Evolutionary conservation across 2,329 filamentous ascomycete species (phyloP).

Genomic region (Huntiella bhutanensis): DNA sequence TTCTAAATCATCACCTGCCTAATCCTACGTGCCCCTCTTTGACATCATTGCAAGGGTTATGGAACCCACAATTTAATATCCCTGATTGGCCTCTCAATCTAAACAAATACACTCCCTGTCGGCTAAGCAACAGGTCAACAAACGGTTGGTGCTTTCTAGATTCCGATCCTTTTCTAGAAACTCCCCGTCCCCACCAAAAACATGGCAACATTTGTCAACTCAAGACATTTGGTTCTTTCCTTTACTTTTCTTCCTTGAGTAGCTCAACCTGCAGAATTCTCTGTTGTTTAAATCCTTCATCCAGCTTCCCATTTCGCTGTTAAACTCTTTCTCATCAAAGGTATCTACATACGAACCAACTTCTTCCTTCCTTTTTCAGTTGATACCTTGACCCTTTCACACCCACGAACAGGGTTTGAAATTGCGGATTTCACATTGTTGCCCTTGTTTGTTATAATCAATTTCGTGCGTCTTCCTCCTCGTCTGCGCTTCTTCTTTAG

Average conservation of each 20-base stretch:
- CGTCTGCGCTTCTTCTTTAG: background rate
- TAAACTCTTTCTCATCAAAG: no score
- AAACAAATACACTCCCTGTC: background rate
- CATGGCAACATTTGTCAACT: no score
- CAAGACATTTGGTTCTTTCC: no score
- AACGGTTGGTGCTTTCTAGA: background rate
- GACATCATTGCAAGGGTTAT: background rate
- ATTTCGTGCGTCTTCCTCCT: background rate
- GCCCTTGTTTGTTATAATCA: background rate
- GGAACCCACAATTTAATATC: background rate
- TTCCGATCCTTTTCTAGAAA: no score
- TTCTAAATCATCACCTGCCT: background rate
- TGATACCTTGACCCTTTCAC: no score
- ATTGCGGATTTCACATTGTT: background rate
- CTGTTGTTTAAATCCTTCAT: no score
- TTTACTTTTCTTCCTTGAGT: no score
- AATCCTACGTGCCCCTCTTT: background rate
- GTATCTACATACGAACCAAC: no score
- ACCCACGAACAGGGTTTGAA: background rate
- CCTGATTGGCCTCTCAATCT: background rate
- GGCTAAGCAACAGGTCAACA: slow-evolving; percentile 1
- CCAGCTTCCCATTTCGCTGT: no score
- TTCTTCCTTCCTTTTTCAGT: no score
- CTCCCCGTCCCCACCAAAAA: no score
- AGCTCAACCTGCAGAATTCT: no score